phyloP scores from a whole-genome alignment of 2,329 filamentous ascomycete species.

The Diaporthe sp. region DNA sequence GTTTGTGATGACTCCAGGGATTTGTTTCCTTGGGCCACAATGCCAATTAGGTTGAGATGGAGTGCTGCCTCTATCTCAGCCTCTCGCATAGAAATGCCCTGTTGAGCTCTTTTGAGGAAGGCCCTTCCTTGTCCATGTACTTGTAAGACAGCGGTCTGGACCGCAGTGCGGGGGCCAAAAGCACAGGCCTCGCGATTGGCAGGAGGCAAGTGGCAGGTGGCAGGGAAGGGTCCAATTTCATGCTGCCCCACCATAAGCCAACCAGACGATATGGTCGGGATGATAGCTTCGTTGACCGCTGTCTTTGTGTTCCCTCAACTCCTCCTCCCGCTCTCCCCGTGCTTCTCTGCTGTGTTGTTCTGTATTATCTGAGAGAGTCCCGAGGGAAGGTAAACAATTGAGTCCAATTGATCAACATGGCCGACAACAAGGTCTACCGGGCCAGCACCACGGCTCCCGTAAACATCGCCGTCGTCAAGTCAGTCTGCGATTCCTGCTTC shows the following conservation, averaged over 20 bases:
- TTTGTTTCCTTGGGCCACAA: neutral
- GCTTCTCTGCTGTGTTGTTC: neutral
- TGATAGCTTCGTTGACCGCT: conserved; percentile 10
- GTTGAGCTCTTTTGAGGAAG: neutral
- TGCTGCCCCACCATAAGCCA: conserved; percentile 28
- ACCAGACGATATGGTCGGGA: neutral
- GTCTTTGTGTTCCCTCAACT: neutral
- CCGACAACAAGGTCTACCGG: conserved; percentile 77
- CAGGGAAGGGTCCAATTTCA: conserved; percentile 34
- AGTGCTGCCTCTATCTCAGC: neutral
- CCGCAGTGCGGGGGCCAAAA: neutral
- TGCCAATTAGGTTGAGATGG: neutral
- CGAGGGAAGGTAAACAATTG: neutral
- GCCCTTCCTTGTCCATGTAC: too few species aligned
- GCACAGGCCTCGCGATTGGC: neutral
- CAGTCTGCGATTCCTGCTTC: conserved; percentile 40
- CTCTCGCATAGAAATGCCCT: neutral
- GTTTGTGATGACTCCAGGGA: neutral
- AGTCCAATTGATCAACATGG: conserved; percentile 51
- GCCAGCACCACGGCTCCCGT: conserved; percentile 97
- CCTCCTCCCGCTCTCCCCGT: neutral
- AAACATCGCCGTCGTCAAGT: conserved; percentile 99
- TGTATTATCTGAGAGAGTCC: neutral
- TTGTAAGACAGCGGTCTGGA: neutral
- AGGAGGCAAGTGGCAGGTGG: neutral